Evolutionary conservation across 306 rosid species (phyloP), one percentile per base, ranked within the genome.

Genomic region (Sphenostylis stenocarpa): DNA sequence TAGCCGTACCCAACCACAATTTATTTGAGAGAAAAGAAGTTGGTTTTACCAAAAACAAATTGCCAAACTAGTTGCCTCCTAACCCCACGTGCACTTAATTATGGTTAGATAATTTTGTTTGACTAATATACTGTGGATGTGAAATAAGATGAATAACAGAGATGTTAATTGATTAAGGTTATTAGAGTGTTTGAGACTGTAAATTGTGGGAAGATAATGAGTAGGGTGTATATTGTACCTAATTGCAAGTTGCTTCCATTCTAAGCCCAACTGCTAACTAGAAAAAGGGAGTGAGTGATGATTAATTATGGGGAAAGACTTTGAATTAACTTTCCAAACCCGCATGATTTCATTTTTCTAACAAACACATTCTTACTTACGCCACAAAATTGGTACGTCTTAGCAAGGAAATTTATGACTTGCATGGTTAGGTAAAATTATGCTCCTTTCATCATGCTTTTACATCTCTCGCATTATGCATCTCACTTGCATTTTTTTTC

Each of bases 231-330:
- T 11, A 48, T 12, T 69, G 33, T 3, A 49, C 41, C 63, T 47
- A 70, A 45, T 26, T 49, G 31, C 82, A 79, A 61, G 67, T 63
- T 79, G 73, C 83, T 64, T 79, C 58, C 56, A 38, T 61, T 70
- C 49, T 26, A 70, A 70, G 45, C 65, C 33, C 77, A 69, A 70
- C 66, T 62, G 21, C 45, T 60, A 70, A 60, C 72, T 45, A 70
- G 77, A 78, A 71, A 38, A 71, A 48, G 51, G 66, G 23, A 8
- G 23, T 67, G 45, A 29, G 28, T 57, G 62, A 47, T 70, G 41
- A 70, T 61, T 34, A 70, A 45, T 55, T 12, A 79, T 41, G 19
- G 17, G 39, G 33, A 62, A 52, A 71, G 44, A 15, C 36, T 12
- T 47, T 48, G 4, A 39, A 24, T 12, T 26, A 49, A 62, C 58